These are phyloP conservation scores for Aspergillus brunneoviolaceus DNA, from an alignment of 2,329 filamentous ascomycete genomes.

Conservation along the genomic window DNA sequence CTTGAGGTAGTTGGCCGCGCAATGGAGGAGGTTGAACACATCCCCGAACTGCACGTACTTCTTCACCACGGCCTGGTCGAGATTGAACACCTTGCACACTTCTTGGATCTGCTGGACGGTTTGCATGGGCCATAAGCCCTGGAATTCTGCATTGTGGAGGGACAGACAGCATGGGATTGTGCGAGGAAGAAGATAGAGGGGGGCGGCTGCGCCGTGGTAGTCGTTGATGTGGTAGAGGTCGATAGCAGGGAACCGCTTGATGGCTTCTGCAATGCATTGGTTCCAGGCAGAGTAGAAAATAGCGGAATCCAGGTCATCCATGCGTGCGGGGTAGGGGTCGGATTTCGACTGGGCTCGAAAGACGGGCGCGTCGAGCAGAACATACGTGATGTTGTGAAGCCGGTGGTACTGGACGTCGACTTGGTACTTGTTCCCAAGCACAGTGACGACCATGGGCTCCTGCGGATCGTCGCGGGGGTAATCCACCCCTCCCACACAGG, in stretches of 20 bases:
- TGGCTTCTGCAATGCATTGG: conserved; percentile 63
- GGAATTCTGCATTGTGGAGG: conserved; percentile 67
- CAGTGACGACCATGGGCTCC: conserved; percentile 61
- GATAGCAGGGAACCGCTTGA: conserved; percentile 59
- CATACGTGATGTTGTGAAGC: conserved; percentile 64
- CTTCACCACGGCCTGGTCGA: conserved; percentile 55
- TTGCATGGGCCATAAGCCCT: conserved; percentile 66
- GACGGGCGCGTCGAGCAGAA: conserved; percentile 64
- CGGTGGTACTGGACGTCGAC: conserved; percentile 63
- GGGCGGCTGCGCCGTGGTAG: conserved; percentile 62
- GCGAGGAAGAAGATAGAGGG: conserved; percentile 62
- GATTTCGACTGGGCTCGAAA: conserved; percentile 62
- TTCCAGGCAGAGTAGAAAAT: conserved; percentile 70
- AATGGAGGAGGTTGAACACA: conserved; percentile 66
- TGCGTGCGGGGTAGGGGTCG: conserved; percentile 64
- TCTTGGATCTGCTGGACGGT: conserved; percentile 60
- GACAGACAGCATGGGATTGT: conserved; percentile 62
- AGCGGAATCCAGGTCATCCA: conserved; percentile 66
- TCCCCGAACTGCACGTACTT: conserved; percentile 66
- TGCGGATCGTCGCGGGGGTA: conserved; percentile 60
- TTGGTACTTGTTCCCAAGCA: conserved; percentile 60
- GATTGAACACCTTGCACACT: conserved; percentile 63
- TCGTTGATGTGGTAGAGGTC: conserved; percentile 66
- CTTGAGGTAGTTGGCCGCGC: conserved; percentile 62
- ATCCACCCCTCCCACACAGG: conserved; percentile 61